Conservation (phyloP, 2,329 filamentous ascomycete species). For the Cladosporium sp. region DNA sequence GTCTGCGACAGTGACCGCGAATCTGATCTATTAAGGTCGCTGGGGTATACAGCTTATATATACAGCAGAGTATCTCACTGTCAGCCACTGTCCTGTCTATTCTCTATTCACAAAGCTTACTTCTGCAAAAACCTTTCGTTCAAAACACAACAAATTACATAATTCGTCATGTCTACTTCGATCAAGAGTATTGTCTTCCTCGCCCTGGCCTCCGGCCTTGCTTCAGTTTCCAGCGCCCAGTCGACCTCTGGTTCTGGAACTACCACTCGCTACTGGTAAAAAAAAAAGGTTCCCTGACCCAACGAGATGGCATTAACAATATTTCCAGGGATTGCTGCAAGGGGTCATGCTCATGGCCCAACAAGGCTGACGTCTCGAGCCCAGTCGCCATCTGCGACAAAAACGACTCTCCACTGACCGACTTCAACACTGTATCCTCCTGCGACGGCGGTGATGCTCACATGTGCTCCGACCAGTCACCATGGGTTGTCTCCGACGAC, state of each 20-base stretch:
- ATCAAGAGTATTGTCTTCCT: constrained; percentile 30
- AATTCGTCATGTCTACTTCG: constrained; percentile 24
- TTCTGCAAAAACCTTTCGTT: background rate
- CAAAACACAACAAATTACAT: background rate
- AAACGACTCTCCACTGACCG: constrained; percentile 56
- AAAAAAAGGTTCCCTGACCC: too few species aligned
- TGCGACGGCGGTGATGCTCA: constrained; percentile 62
- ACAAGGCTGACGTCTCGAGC: constrained; percentile 56
- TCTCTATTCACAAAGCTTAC: constrained; percentile 3
- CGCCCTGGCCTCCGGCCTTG: constrained; percentile 31
- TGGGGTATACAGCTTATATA: constrained; percentile 8
- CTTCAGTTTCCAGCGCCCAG: constrained; percentile 28
- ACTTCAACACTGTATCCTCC: constrained; percentile 52
- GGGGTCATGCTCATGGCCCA: constrained; percentile 63
- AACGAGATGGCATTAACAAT: constrained; percentile 31
- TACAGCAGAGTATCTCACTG: background rate
- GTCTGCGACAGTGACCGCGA: background rate
- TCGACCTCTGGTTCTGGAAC: constrained; percentile 35
- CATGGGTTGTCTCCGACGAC: constrained; percentile 62
- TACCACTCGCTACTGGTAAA: constrained; percentile 46
- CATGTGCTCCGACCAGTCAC: constrained; percentile 64
- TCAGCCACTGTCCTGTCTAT: background rate
- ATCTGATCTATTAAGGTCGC: background rate
- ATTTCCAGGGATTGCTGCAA: constrained; percentile 68
- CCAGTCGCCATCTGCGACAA: constrained; percentile 59